Base-by-base conservation (phyloP, 2,329 filamentous ascomycete genomes). In the Aspergillus nomiae region DNA sequence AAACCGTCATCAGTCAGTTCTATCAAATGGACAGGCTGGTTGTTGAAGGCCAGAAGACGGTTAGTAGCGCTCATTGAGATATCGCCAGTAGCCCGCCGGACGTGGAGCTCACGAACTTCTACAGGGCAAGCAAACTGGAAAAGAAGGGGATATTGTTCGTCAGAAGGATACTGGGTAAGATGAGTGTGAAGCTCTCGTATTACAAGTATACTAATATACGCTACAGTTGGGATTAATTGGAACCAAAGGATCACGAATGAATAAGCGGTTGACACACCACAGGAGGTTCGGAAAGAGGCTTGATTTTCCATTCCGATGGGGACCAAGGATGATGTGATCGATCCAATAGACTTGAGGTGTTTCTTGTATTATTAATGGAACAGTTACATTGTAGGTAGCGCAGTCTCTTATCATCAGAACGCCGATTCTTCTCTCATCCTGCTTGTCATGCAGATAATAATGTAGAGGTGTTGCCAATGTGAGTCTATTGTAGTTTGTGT, bases 1-100 rank as follows among this genome's bases (percentile, higher is more conserved):
- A 98, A 90, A 96, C 94, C 12, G 86, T 95, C 57, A 88, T 99
- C 74, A 96, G 93, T 76, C 92, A 96, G 76, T 98, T 98, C 81
- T 98, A 92, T 82, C 91, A 97, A 80, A 79, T 96, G 66, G 94
- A 98, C 75, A 86, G 89, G 74, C 85, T 99, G 79, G 95, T 99
- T 16, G 92, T 99, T 0, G 95, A 99, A 80, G 91, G 91, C 21
- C 90, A 92, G 63, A 90, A 92, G 77, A 88, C 90, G 72, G 90
- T 92, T 85, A 68, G 86, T 81, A 28, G 12, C 21, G 19, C 41
- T 10, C 53, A 36, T 21, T 48, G 56, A 7, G 14, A 3, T 9
- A 30, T 16, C 26, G 5, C 30, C 41, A 46, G 48, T 19, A 34
- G 16, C 32, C 6, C 19, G 8, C 54, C n/a, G 36, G 48, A 53